These are phyloP conservation scores for Prunus kanzakura DNA, from an alignment of 306 rosid genomes.

Conservation along the genomic window DNA sequence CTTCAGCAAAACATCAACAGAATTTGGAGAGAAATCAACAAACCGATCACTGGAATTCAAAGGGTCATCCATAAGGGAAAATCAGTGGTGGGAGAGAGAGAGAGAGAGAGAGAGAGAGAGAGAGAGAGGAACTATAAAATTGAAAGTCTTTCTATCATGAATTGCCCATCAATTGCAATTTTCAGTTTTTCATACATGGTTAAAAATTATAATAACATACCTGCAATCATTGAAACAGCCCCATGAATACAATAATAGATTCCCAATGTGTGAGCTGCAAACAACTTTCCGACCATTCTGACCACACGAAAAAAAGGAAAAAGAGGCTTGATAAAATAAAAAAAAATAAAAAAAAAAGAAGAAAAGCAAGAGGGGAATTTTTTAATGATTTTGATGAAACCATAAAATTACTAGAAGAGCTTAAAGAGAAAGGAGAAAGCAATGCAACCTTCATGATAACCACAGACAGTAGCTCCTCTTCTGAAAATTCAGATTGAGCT, in stretches of 20 bases:
- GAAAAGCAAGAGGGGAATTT: background rate
- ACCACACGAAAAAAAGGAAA: slow-evolving; percentile 6
- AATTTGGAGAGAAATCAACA: slow-evolving; percentile 67
- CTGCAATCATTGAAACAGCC: slow-evolving; percentile 92
- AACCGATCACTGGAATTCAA: slow-evolving; percentile 72
- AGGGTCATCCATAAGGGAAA: slow-evolving; percentile 12
- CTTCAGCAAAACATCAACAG: slow-evolving; percentile 80
- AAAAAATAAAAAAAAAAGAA: background rate
- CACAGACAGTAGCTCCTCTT: slow-evolving; percentile 81
- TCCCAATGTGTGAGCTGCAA: slow-evolving; percentile 82
- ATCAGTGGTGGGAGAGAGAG: slow-evolving; percentile 1
- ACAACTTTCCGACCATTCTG: slow-evolving; percentile 89
- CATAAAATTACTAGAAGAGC: background rate
- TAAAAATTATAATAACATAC: slow-evolving; percentile 33
- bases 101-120: background rate
- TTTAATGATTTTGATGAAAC: background rate
- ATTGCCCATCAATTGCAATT: background rate
- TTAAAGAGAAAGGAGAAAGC: background rate
- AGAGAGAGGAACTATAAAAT: background rate
- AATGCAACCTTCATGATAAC: slow-evolving; percentile 84
- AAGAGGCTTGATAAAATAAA: background rate
- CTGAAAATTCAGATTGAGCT: slow-evolving; percentile 84
- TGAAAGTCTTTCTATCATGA: slow-evolving; percentile 4
- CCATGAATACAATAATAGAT: slow-evolving; percentile 77
- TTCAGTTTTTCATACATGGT: background rate